Evolutionary conservation across 2,329 filamentous ascomycete genomes (phyloP), one percentile per base, ranked within the genome.

Genomic region (Raffaelea arxii): DNA sequence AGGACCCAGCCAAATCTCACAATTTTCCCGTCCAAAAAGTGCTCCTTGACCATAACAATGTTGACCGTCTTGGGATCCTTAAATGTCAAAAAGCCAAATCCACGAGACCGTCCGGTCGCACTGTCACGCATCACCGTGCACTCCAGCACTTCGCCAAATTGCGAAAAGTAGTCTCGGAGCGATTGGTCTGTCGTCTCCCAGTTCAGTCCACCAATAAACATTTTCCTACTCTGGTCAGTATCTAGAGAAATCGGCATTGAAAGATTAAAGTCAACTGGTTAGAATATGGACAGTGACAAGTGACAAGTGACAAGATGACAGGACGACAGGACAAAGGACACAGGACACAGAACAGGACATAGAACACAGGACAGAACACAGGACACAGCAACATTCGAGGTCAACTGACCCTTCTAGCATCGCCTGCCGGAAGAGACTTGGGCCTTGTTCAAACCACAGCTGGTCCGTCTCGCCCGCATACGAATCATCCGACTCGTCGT

Each of bases 61-160:
- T 98, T 98, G 55, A 98, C 92, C 4, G 88, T 95, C 70, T 95
- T 95, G 41, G 92, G 85, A 60, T 98, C 92, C 62, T 87, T 94
- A 74, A 98, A 98, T 0, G 92, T 98, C 51, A 98, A 74, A 68
- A 98, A 98, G 25, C 92, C 92, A 58, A 98, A 98, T 22, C 92
- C 92, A 66, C 92, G 81, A 25, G 92, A 97, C 52, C 92, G 82
- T 38, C 92, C 92, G 10, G 89, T 94, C 43, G 86, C 85, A 51
- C 89, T 90, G 66, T 98, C 92, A 54, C 92, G 80, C 92, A 98
- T 98, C n/a, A 98, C 92, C 16, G 92, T 98, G 64, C 92, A 97
- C 69, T 98, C 92, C 25, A 91, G 78, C 39, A 98, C 92, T 63
- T 98, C 92, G 50, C 92, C 92, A 62, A 95, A 98, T 58, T 97